A percentile compares a stretch with the other conserved stretches of the same genome.
phyloP scores from a whole-genome alignment of 768 basidiomycete genomes.

The Boletus sp. region DNA sequence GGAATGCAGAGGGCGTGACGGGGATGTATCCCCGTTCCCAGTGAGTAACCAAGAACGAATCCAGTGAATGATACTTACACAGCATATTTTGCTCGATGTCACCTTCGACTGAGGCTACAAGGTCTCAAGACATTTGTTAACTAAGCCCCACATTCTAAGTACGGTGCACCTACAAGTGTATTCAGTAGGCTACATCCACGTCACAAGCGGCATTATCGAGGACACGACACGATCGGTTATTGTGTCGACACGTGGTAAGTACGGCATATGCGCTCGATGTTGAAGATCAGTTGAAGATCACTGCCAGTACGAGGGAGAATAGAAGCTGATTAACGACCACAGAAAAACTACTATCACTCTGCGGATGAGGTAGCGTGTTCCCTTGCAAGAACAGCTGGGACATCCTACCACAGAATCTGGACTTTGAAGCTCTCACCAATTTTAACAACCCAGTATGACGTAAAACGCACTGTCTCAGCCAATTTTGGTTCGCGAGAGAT shows the following conservation, averaged over 20 bases:
- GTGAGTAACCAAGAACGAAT: slow-evolving; percentile 28
- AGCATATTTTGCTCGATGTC: slow-evolving; percentile 4
- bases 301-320: slow-evolving; percentile 20
- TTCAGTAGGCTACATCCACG: background rate
- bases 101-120: slow-evolving; percentile 4
- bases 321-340: slow-evolving; percentile 27
- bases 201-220: background rate
- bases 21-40: slow-evolving; percentile 24
- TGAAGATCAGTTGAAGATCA: slow-evolving; percentile 33
- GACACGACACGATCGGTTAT: background rate
- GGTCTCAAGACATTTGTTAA: background rate
- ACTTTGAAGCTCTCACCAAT: slow-evolving; percentile 1
- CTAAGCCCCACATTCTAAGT: background rate
- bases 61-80: slow-evolving; percentile 4
- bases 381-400: background rate
- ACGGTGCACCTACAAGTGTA: background rate
- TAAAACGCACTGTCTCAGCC: slow-evolving; percentile 14
- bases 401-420: background rate
- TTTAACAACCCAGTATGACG: slow-evolving; percentile 12
- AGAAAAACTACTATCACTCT: slow-evolving; percentile 1
- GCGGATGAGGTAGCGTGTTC: slow-evolving; percentile 2
- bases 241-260: slow-evolving; percentile 11
- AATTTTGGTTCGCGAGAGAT: slow-evolving; percentile 3
- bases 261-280: slow-evolving; percentile 13
- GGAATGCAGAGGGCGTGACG: slow-evolving; percentile 18